Evolutionary conservation across 345 rosid genomes (phyloP), one percentile per base, ranked within the genome.

Genomic region (Mallotus nudiflorus): DNA sequence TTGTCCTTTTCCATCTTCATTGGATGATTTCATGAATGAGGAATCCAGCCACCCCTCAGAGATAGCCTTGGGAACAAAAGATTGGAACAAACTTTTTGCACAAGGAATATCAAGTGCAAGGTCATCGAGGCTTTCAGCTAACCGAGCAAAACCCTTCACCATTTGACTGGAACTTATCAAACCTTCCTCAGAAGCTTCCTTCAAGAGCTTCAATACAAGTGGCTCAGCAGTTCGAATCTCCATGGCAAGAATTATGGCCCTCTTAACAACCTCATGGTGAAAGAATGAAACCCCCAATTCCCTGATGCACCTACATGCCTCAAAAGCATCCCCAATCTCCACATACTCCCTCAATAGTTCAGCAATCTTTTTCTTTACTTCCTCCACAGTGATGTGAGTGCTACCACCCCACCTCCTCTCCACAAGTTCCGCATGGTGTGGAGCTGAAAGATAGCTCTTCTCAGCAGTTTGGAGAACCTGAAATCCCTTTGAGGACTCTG

Each of bases 361-460:
- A 42, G 87, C 81, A 66, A 96, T 96, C 85, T 87, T 96, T 73
- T 81, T 91, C 92, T 96, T 96, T 65, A 88, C 91, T 83, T 96
- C 96, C 77, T 89, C 98, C 45, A 89, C 99, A 29, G 99, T 88
- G 65, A 86, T 72, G 75, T 86, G 99, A 52, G 93, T 96, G 59
- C 96, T 88, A 62, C 99, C 99, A 67, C 99, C 99, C 98, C 99
- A 96, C 79, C 82, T 92, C 83, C 88, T 92, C 85, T 92, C 98
- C 79, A 96, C 83, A 81, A 92, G 91, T 62, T 96, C 98, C 2
- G 99, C 99, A 59, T 96, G 99, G 81, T 96, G 99, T 10, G 99
- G 98, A 35, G 99, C 99, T n/a, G 97, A 92, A 64, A 96, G 98
- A 71, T 96, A 86, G 80, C 91, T 90, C 88, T 91, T 96, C 70